These are phyloP conservation scores for Westerdykella aurantiaca DNA, from an alignment of 2,329 filamentous ascomycete genomes.

Conservation along the genomic window DNA sequence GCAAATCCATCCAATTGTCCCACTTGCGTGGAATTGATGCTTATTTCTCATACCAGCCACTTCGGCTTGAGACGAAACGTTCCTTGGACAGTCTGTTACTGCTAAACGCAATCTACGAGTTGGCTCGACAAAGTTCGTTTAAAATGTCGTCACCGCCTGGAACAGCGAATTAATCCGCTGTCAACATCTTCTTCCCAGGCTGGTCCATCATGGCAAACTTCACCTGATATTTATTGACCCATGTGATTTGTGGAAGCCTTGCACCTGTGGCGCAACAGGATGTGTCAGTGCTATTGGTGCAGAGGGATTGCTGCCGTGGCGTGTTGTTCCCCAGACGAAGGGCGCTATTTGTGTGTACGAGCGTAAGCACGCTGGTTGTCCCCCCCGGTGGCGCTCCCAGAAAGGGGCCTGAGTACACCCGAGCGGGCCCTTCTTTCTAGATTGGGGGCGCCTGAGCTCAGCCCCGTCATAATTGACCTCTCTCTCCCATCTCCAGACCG, in stretches of 20 bases:
- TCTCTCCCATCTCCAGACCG: slow-evolving; percentile 11
- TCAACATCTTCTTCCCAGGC: too few species aligned
- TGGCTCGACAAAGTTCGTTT: too few species aligned
- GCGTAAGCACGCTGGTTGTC: slow-evolving; percentile 16
- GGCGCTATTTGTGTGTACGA: slow-evolving; percentile 19
- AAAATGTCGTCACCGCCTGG: too few species aligned
- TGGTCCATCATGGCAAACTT: background rate
- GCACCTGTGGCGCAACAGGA: background rate
- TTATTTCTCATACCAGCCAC: too few species aligned
- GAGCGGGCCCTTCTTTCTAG: slow-evolving; percentile 13
- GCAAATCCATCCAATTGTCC: too few species aligned
- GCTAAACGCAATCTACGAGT: too few species aligned
- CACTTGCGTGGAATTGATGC: too few species aligned
- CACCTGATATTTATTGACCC: background rate
- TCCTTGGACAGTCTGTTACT: too few species aligned
- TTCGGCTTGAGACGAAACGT: too few species aligned
- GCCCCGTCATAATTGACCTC: slow-evolving; percentile 21
- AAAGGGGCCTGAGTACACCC: slow-evolving; percentile 6
- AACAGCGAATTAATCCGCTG: too few species aligned
- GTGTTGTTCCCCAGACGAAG: slow-evolving; percentile 9
- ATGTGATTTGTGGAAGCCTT: background rate
- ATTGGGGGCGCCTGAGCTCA: slow-evolving; percentile 14
- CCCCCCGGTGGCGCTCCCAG: slow-evolving; percentile 12
- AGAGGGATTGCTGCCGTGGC: slow-evolving; percentile 20
- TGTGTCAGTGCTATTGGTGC: slow-evolving; percentile 18